Conservation (phyloP, 345 rosid species). For the Sonneratia alba region DNA sequence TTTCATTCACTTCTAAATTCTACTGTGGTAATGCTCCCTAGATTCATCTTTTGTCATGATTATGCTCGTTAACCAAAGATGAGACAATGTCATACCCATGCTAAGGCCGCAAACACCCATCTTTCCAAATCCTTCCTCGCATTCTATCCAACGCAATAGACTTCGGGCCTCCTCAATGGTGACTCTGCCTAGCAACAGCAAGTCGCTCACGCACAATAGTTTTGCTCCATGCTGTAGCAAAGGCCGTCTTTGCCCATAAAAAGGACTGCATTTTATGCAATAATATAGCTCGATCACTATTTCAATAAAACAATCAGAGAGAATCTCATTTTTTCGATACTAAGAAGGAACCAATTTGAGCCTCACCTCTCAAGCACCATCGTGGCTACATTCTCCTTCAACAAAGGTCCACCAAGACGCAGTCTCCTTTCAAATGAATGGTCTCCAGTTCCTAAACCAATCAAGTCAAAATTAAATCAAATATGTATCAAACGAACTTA, state of each 20-base stretch:
- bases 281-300: constrained; percentile 21
- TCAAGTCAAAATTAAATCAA: neutral
- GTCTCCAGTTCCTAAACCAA: constrained; percentile 84
- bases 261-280: constrained; percentile 52
- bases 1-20: neutral
- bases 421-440: constrained; percentile 78
- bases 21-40: neutral
- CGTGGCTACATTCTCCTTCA: constrained; percentile 85
- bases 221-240: constrained; percentile 77
- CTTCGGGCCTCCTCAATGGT: constrained; percentile 91
- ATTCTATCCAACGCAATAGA: constrained; percentile 82
- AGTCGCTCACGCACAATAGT: constrained; percentile 90
- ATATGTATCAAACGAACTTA: neutral
- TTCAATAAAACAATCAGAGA: neutral
- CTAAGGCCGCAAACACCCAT: constrained; percentile 96
- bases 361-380: constrained; percentile 94
- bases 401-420: constrained; percentile 87
- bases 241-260: constrained; percentile 91
- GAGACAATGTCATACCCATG: constrained; percentile 55
- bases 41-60: neutral
- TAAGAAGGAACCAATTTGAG: neutral
- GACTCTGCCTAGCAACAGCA: constrained; percentile 85
- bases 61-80: neutral
- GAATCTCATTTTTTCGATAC: neutral
- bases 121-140: constrained; percentile 86